Conservation (phyloP, 2,329 filamentous ascomycete species). For the Trichoderma afroharzianum region DNA sequence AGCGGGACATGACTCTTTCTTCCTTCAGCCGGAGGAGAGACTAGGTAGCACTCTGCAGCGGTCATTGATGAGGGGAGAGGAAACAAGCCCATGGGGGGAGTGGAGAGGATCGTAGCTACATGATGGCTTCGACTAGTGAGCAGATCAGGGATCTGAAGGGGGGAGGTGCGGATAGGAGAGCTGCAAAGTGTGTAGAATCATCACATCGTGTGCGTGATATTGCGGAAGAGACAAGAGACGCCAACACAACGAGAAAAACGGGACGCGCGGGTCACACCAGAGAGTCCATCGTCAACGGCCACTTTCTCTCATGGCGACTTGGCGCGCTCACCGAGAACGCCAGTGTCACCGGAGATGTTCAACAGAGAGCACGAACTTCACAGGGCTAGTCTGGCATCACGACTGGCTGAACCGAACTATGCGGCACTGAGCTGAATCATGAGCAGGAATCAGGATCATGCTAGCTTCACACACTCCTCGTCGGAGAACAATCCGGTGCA, state of each 20-base stretch:
- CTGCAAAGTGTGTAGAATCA: background rate
- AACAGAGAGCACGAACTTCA: background rate
- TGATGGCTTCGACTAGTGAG: background rate
- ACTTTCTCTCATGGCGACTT: background rate
- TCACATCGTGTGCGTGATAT: conserved; percentile 11
- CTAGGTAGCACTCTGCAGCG: background rate
- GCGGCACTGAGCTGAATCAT: background rate
- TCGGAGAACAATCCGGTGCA: background rate
- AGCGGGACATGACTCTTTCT: background rate
- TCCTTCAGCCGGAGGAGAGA: background rate
- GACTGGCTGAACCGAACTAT: too few species aligned
- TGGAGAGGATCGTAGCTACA: conserved; percentile 1
- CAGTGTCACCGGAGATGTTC: background rate
- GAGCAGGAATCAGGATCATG: background rate
- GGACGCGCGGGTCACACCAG: conserved; percentile 17
- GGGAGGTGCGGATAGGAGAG: background rate
- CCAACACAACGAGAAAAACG: conserved; percentile 7
- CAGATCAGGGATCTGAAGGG: conserved; percentile 1
- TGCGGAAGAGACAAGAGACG: background rate
- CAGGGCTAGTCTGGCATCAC: background rate
- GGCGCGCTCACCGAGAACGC: conserved; percentile 8
- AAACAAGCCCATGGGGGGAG: background rate
- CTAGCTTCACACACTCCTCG: background rate
- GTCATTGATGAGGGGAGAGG: background rate
- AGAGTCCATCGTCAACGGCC: conserved; percentile 11